Evolutionary conservation across 2,329 filamentous ascomycete species (phyloP).

Genomic region (Sporothrix phasma): DNA sequence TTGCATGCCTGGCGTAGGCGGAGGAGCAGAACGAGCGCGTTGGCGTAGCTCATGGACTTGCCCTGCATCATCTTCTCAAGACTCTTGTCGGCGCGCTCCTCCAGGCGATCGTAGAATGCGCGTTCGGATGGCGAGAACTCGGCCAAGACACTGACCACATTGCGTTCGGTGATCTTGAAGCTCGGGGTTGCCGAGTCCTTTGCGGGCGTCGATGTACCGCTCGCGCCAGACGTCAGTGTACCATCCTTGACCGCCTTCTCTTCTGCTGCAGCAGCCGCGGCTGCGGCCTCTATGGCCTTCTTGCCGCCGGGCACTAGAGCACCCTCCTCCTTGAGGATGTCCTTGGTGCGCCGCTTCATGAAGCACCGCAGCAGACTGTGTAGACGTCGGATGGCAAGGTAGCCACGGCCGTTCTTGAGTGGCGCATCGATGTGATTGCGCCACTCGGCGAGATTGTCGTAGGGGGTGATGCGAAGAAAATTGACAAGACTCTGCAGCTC

Average conservation of each 20-base stretch:
- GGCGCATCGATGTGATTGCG: conserved; percentile 83
- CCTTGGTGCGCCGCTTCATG: conserved; percentile 98
- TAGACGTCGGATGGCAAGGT: conserved; percentile 76
- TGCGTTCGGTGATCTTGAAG: conserved; percentile 88
- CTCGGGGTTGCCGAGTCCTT: conserved; percentile 36
- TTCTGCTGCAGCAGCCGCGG: conserved; percentile 27
- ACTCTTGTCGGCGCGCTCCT: conserved; percentile 74
- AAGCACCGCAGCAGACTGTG: conserved; percentile 81
- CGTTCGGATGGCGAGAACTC: conserved; percentile 73
- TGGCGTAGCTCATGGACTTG: conserved; percentile 73
- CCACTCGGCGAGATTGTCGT: conserved; percentile 77
- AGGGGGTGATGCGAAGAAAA: conserved; percentile 86
- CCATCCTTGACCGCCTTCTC: conserved; percentile 33
- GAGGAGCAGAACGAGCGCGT: conserved; percentile 83
- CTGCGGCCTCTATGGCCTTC: conserved; percentile 32
- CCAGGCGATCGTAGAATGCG: conserved; percentile 74
- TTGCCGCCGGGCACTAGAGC: conserved; percentile 70
- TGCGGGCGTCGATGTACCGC: conserved; percentile 11
- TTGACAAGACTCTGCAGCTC: conserved; percentile 89
- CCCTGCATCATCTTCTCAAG: conserved; percentile 81
- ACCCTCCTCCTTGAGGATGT: conserved; percentile 82
- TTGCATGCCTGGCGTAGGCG: conserved; percentile 90
- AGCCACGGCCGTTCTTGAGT: conserved; percentile 81
- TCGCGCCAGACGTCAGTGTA: conserved; percentile 14
- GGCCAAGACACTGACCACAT: conserved; percentile 69